Evolutionary conservation across 2,329 filamentous ascomycete species (phyloP).

Genomic region (Alternaria postmessia): DNA sequence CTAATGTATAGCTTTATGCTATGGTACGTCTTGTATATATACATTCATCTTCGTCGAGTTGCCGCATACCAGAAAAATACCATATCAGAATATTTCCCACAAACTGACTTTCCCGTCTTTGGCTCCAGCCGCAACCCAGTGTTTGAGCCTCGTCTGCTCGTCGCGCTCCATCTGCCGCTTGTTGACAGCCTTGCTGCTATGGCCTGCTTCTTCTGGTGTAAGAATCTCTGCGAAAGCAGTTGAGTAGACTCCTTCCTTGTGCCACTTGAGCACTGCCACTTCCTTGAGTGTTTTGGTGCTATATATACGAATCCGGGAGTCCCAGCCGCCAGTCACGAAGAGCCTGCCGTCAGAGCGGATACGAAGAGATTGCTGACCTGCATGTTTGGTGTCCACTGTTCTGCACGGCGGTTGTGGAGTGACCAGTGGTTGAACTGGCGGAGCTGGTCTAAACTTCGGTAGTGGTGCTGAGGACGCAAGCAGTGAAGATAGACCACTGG

Average conservation of each 20-base stretch:
- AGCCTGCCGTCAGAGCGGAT: slow-evolving; percentile 83
- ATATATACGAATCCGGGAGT: slow-evolving; percentile 82
- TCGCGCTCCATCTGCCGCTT: slow-evolving; percentile 40
- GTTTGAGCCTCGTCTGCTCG: slow-evolving; percentile 70
- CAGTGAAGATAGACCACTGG: slow-evolving; percentile 37
- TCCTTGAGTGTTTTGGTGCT: slow-evolving; percentile 82
- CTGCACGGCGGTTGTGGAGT: slow-evolving; percentile 61
- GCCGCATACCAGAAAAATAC: not conserved
- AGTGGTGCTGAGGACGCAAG: slow-evolving; percentile 25
- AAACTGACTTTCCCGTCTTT: slow-evolving; percentile 96
- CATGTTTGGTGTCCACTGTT: slow-evolving; percentile 78
- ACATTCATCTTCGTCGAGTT: not conserved
- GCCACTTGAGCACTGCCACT: slow-evolving; percentile 93
- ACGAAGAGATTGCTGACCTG: slow-evolving; percentile 83
- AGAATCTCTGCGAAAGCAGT: slow-evolving; percentile 70
- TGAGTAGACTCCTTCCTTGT: slow-evolving; percentile 85
- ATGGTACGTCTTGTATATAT: not conserved
- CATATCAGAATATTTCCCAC: slow-evolving; percentile 82
- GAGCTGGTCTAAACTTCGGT: slow-evolving; percentile 15
- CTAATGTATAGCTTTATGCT: not conserved
- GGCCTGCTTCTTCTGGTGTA: slow-evolving; percentile 10
- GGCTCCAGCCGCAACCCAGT: slow-evolving; percentile 89
- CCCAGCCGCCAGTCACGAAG: slow-evolving; percentile 93
- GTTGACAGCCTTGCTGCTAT: not conserved
- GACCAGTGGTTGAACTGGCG: slow-evolving; percentile 6